A percentile compares a stretch with the other conserved stretches of the same genome.
Evolutionary conservation across 192 early-diverging fungal genomes (phyloP).

Genomic region (Coemansia sp.): DNA sequence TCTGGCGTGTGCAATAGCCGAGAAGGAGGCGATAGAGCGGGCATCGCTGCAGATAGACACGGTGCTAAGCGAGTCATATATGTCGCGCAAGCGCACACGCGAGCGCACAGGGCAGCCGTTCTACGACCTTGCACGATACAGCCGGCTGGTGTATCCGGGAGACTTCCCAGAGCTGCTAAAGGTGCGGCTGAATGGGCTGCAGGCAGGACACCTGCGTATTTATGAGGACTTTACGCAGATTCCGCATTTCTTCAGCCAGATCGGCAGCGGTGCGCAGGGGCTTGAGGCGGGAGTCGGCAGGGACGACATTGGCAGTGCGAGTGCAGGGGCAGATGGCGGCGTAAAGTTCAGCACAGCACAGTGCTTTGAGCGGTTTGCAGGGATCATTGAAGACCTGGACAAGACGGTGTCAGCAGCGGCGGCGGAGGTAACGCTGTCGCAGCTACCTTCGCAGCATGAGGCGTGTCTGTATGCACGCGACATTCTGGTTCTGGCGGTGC

Average conservation of each 20-base stretch:
- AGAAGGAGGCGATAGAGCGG: constrained; percentile 94
- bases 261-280: constrained; percentile 24
- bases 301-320: constrained; percentile 2
- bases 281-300: background rate
- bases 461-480: constrained; percentile 71
- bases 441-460: constrained; percentile 77
- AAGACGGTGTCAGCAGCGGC: constrained; percentile 60
- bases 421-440: constrained; percentile 52
- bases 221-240: constrained; percentile 84
- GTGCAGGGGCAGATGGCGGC: constrained; percentile 1
- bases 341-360: constrained; percentile 33
- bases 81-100: constrained; percentile 81
- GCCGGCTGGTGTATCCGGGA: constrained; percentile 74
- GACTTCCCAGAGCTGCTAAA: constrained; percentile 86
- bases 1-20: constrained; percentile 89
- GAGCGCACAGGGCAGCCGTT: constrained; percentile 88
- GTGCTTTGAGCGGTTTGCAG: constrained; percentile 53
- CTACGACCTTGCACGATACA: constrained; percentile 82
- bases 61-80: constrained; percentile 65
- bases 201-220: constrained; percentile 72
- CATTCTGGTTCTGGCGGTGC: constrained; percentile 69
- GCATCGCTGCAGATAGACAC: constrained; percentile 94
- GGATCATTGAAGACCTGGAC: constrained; percentile 78
- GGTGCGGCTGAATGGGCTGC: constrained; percentile 79
- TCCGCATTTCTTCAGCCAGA: constrained; percentile 61